These are phyloP conservation scores for Penicillium sp. DNA, from an alignment of 2,329 filamentous ascomycete species.

Conservation along the genomic window DNA sequence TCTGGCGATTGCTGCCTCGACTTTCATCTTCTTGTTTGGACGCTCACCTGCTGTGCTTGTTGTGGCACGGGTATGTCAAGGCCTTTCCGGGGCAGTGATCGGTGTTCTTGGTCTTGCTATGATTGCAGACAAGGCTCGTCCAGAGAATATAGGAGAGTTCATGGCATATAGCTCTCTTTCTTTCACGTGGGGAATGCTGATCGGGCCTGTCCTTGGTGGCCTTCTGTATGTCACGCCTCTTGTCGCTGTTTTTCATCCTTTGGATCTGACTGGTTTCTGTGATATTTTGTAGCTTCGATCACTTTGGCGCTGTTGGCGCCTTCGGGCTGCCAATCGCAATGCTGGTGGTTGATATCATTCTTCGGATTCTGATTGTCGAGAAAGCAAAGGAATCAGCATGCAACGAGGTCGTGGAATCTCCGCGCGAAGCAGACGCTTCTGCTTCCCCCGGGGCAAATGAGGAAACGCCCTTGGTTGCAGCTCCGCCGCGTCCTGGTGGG, in stretches of 20 bases:
- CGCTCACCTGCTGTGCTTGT: not conserved
- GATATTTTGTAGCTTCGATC: conserved; percentile 1
- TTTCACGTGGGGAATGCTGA: conserved; percentile 9
- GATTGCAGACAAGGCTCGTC: conserved; percentile 6
- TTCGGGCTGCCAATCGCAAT: conserved; percentile 1
- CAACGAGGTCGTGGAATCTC: not conserved
- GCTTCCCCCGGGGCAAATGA: not conserved
- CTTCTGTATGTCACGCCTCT: conserved; percentile 2
- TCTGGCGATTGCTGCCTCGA: conserved; percentile 7
- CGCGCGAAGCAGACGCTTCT: not conserved
- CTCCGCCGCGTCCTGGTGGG: not conserved
- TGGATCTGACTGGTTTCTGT: not conserved
- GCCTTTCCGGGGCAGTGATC: conserved; percentile 6
- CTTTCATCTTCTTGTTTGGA: conserved; percentile 2
- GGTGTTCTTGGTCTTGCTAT: conserved; percentile 8
- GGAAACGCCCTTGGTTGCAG: not conserved
- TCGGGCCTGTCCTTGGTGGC: conserved; percentile 5
- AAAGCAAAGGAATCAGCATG: not conserved
- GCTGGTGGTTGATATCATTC: conserved; percentile 3
- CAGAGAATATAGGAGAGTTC: conserved; percentile 2
- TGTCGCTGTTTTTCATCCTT: not conserved
- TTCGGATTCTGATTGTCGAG: not conserved
- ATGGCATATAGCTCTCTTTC: conserved; percentile 8
- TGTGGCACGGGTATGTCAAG: conserved; percentile 6
- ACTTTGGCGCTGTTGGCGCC: conserved; percentile 6